Evolutionary conservation across 805 yeast species (phyloP), one percentile per base, ranked within the genome.

Genomic region (Saturnispora sekii): DNA sequence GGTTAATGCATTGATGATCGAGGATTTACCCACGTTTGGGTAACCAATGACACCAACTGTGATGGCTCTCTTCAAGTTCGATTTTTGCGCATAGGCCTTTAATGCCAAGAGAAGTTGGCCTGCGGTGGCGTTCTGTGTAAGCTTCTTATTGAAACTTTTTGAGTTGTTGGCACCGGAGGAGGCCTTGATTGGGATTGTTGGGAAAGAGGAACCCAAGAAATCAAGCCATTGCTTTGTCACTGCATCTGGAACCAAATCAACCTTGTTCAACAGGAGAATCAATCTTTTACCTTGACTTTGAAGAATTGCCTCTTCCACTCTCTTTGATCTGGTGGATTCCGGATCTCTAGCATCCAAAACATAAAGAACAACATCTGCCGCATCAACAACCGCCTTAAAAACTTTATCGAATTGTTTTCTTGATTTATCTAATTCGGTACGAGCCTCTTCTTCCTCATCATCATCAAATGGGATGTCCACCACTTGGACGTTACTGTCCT

Each of bases 331-430:
- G 3, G 97, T 90, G 15, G 87, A 81, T 63, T 86, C 95, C 45
- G 98, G 98, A 64, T 93, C 96, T 64, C 98, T 81, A 1, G 98
- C 96, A 66, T 90, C 98, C 58, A 90, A 68, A n/a, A 90, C 96
- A 59, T 93, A 90, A 45, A 89, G 70, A 15, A 90, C 71, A 44
- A 90, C 96, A 61, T 90, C 98, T 2, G 97, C 72, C 17, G 88
- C 83, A 49, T 88, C 97, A 17, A 93, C 89, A 32, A 93, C 97
- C 12, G 88, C 74, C 64, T 88, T 89, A 73, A 89, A 90, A 48
- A 90, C 79, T 67, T 89, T 90, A 63, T 90, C 97, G 61, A 84
- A 93, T 5, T 96, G 93, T 62, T 84, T 89, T 62, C 93, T 76
- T 10, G 93, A 84, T 59, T 79, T 80, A 45, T 84, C 94, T 32